These are phyloP conservation scores for Tetracladium maxilliforme DNA, from an alignment of 2,329 filamentous ascomycete species.

Conservation along the genomic window DNA sequence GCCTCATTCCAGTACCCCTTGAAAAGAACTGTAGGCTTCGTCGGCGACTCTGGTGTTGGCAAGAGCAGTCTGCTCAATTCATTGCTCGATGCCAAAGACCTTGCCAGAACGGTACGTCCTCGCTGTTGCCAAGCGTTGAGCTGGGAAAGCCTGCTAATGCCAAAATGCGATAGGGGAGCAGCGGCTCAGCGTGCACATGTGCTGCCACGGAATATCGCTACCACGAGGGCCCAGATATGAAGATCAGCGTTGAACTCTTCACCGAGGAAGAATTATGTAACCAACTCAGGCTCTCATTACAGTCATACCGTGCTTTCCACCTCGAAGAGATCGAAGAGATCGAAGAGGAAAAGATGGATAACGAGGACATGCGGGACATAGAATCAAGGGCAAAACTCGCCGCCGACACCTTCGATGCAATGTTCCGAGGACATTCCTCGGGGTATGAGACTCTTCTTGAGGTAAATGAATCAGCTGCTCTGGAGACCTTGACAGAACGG, in stretches of 20 bases:
- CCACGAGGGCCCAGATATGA: constrained; percentile 15
- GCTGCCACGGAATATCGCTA: constrained; percentile 30
- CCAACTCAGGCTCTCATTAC: constrained; percentile 20
- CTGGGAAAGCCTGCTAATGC: constrained; percentile 1
- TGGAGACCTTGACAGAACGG: too few relatives aligned
- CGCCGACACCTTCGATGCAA: constrained; percentile 18
- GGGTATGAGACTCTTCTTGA: too few relatives aligned
- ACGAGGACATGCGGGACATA: constrained; percentile 6
- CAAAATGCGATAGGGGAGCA: constrained; percentile 20
- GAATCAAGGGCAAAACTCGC: constrained; percentile 18
- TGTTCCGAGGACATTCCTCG: too few relatives aligned
- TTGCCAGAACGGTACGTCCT: constrained; percentile 25
- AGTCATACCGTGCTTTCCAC: constrained; percentile 20
- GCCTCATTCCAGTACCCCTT: constrained; percentile 20
- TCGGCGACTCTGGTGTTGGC: constrained; percentile 30
- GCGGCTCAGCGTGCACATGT: constrained; percentile 29
- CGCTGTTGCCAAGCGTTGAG: too few relatives aligned
- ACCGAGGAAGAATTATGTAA: too few relatives aligned
- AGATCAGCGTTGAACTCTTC: too few relatives aligned
- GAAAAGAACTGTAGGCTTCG: constrained; percentile 26
- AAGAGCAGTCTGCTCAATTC: constrained; percentile 35
- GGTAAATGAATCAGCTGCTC: too few relatives aligned
- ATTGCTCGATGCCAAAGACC: constrained; percentile 21
- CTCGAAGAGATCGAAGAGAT: constrained; percentile 8
- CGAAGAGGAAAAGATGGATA: constrained; percentile 4